These are phyloP conservation scores for Mycena venus DNA, from an alignment of 768 basidiomycete species.

Conservation along the genomic window DNA sequence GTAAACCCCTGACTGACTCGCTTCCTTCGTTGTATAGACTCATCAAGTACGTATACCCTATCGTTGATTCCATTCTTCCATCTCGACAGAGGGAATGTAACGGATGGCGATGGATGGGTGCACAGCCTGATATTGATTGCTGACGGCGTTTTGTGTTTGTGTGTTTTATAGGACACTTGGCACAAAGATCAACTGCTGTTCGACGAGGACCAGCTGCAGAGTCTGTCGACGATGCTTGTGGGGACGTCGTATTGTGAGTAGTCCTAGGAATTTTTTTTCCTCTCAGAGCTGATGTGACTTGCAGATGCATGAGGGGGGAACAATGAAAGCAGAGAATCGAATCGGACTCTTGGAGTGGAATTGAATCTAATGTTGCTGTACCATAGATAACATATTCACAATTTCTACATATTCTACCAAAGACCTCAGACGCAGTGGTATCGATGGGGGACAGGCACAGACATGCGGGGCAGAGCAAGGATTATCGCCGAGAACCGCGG, in stretches of 20 bases:
- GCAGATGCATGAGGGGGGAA: conserved; percentile 26
- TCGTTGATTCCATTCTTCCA: background rate
- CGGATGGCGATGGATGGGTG: background rate
- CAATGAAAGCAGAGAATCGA: background rate
- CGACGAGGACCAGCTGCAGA: conserved; percentile 91
- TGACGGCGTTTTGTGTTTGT: background rate
- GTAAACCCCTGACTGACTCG: conserved; percentile 29
- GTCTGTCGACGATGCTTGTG: conserved; percentile 88
- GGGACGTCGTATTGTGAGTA: conserved; percentile 90
- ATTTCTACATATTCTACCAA: conserved; percentile 11
- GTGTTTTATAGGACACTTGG: conserved; percentile 81
- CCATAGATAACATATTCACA: conserved; percentile 7
- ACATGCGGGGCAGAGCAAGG: too few species aligned
- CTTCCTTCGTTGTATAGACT: conserved; percentile 54
- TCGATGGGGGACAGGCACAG: too few species aligned
- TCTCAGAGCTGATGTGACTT: conserved; percentile 4
- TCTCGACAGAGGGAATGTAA: background rate
- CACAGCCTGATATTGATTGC: conserved; percentile 19
- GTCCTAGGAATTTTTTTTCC: conserved; percentile 18
- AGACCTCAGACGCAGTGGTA: too few species aligned
- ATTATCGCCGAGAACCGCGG: conserved; percentile 19
- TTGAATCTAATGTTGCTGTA: conserved; percentile 19
- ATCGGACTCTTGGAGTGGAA: background rate
- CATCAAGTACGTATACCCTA: conserved; percentile 63
- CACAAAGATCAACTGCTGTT: conserved; percentile 90